Conservation (phyloP, 2,329 filamentous ascomycete genomes). For the Claviceps arundinis region DNA sequence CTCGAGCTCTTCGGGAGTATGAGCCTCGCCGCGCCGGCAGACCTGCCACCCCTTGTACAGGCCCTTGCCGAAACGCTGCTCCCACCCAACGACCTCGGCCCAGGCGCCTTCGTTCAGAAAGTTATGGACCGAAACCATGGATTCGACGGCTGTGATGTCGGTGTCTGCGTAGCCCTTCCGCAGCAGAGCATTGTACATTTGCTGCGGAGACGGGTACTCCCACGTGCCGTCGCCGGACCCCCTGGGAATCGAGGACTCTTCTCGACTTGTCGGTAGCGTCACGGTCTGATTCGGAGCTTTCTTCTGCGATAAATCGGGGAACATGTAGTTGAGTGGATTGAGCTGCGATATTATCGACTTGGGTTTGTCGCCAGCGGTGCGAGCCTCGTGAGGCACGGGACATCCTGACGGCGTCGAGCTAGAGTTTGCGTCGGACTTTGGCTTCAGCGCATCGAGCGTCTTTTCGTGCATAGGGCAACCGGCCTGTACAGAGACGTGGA, state of each 20-base stretch:
- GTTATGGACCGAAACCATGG: conserved; percentile 97
- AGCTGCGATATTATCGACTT: conserved; percentile 41
- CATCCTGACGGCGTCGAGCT: conserved; percentile 24
- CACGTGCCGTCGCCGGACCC: conserved; percentile 68
- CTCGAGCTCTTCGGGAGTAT: conserved; percentile 30
- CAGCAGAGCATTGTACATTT: conserved; percentile 98
- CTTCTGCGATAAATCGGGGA: conserved; percentile 68
- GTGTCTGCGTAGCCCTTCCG: conserved; percentile 95
- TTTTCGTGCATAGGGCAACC: conserved; percentile 46
- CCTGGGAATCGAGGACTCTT: conserved; percentile 82
- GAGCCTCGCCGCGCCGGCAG: conserved; percentile 61
- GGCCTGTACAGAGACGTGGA: conserved; percentile 20
- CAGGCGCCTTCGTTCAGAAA: conserved; percentile 96
- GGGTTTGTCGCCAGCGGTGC: conserved; percentile 18
- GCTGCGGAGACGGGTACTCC: conserved; percentile 97
- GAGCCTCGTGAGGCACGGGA: conserved; percentile 31
- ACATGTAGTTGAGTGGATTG: conserved; percentile 88
- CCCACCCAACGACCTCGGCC: conserved; percentile 90
- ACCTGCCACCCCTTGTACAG: conserved; percentile 58
- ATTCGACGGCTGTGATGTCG: conserved; percentile 81
- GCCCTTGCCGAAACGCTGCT: conserved; percentile 68
- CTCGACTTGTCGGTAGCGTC: conserved; percentile 64
- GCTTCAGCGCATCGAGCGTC: conserved; percentile 33
- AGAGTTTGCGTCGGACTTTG: conserved; percentile 12
- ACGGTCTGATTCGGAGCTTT: conserved; percentile 60